Evolutionary conservation across 148 eudicot species (phyloP).

Genomic region (Nepenthes gracilis): DNA sequence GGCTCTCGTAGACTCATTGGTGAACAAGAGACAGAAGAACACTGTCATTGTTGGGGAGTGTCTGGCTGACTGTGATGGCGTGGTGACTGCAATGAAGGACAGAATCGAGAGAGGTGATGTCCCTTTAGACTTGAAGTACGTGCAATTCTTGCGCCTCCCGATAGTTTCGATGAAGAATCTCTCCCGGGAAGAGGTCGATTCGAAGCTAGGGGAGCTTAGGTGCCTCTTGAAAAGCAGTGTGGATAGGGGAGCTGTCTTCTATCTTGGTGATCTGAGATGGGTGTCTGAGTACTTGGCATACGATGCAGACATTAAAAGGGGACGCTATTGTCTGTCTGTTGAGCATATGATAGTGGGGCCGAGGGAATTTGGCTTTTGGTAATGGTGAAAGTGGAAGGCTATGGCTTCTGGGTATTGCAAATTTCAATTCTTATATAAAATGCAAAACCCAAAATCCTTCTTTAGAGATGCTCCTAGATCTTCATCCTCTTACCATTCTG

Average conservation of each 20-base stretch:
- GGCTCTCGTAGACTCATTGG: slow-evolving; percentile 37
- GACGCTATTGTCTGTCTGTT: slow-evolving; percentile 37
- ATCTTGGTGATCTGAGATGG: slow-evolving; percentile 84
- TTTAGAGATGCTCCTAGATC: slow-evolving; percentile 60
- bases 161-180: slow-evolving; percentile 33
- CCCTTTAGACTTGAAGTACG: slow-evolving; percentile 35
- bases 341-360: slow-evolving; percentile 60
- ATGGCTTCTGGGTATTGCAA: slow-evolving; percentile 65
- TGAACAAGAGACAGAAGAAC: slow-evolving; percentile 39
- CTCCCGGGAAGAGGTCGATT: slow-evolving; percentile 53
- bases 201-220: slow-evolving; percentile 50
- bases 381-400: slow-evolving; percentile 35
- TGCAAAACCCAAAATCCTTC: slow-evolving; percentile 60
- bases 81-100: slow-evolving; percentile 44
- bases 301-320: slow-evolving; percentile 39
- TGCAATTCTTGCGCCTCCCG: slow-evolving; percentile 56
- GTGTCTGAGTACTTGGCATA: slow-evolving; percentile 69
- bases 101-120: slow-evolving; percentile 54
- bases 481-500: slow-evolving; percentile 60
- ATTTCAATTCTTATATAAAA: slow-evolving; percentile 39
- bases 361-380: slow-evolving; percentile 34
- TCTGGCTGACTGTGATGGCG: slow-evolving; percentile 33
- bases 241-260: slow-evolving; percentile 68
- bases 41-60: slow-evolving; percentile 50
- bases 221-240: slow-evolving; percentile 38